phyloP scores from a whole-genome alignment of 2,329 filamentous ascomycete species.

The Herpotrichia juniperi region DNA sequence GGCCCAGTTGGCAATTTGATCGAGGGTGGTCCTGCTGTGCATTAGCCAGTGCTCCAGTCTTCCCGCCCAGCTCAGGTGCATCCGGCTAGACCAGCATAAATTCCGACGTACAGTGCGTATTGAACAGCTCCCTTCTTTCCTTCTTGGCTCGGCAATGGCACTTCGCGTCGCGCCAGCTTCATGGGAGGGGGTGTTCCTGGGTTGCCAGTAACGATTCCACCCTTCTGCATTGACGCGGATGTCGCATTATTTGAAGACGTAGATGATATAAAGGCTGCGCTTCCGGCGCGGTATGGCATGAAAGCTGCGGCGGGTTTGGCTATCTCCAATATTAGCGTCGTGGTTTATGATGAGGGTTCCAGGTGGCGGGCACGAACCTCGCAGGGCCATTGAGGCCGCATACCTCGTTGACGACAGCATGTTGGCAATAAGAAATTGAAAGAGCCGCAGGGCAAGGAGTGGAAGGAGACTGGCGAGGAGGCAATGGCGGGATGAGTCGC shows the following conservation, averaged over 20 bases:
- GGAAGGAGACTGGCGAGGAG: slow-evolving; percentile 44
- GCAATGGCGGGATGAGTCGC: slow-evolving; percentile 32
- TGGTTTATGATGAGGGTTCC: slow-evolving; percentile 17
- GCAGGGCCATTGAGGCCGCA: slow-evolving; percentile 60
- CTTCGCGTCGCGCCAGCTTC: slow-evolving; percentile 68
- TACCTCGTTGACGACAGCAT: slow-evolving; percentile 61
- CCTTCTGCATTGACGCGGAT: slow-evolving; percentile 58
- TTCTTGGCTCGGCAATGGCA: slow-evolving; percentile 79
- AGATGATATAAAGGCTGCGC: slow-evolving; percentile 69
- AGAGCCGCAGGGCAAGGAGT: slow-evolving; percentile 41
- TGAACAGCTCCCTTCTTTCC: slow-evolving; percentile 79
- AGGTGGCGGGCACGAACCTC: slow-evolving; percentile 51
- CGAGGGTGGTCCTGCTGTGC: slow-evolving; percentile 71
- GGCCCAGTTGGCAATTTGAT: slow-evolving; percentile 85
- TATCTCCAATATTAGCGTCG: slow-evolving; percentile 48
- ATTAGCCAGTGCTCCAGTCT: slow-evolving; percentile 19
- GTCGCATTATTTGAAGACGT: slow-evolving; percentile 69
- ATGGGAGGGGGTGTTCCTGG: slow-evolving; percentile 58
- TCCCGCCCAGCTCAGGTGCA: background rate
- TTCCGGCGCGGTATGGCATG: slow-evolving; percentile 65
- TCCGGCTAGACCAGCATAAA: background rate
- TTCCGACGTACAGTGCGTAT: slow-evolving; percentile 77
- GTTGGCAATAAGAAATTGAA: slow-evolving; percentile 40
- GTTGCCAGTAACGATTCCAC: slow-evolving; percentile 59
- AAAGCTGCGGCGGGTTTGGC: slow-evolving; percentile 70